These are phyloP conservation scores for Haplosporangium sp. DNA, from an alignment of 371 early-diverging fungal genomes.

Conservation along the genomic window DNA sequence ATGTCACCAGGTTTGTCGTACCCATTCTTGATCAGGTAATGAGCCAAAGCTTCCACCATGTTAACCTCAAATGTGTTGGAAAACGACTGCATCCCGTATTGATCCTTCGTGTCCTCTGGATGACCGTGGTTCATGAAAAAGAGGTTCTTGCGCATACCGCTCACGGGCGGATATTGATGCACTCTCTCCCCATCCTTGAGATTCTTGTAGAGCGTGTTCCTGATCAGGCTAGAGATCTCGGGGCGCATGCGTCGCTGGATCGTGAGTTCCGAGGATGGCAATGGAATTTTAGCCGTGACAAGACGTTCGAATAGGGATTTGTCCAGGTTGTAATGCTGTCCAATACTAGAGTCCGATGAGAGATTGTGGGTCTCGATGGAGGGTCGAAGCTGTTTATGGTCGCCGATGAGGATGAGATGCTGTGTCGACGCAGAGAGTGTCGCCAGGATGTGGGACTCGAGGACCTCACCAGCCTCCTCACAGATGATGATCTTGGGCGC, in stretches of 20 bases:
- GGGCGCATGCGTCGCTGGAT: conserved; percentile 83
- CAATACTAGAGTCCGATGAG: conserved; percentile 40
- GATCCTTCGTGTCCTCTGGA: conserved; percentile 54
- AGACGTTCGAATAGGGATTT: conserved; percentile 80
- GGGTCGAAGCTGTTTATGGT: conserved; percentile 77
- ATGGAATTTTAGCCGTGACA: conserved; percentile 46
- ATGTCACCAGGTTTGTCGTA: conserved; percentile 61
- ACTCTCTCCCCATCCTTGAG: conserved; percentile 52
- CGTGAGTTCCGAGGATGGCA: conserved; percentile 66
- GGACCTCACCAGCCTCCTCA: conserved; percentile 84
- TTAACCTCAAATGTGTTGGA: conserved; percentile 60
- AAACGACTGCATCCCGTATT: conserved; percentile 50
- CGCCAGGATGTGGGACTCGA: conserved; percentile 77
- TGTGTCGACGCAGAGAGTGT: conserved; percentile 65
- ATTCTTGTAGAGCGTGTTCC: conserved; percentile 47
- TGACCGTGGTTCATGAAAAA: conserved; percentile 59
- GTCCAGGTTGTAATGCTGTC: conserved; percentile 62
- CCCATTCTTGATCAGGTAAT: conserved; percentile 66
- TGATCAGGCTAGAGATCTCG: conserved; percentile 71
- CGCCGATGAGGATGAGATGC: conserved; percentile 80
- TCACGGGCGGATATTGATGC: conserved; percentile 53
- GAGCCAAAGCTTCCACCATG: conserved; percentile 58
- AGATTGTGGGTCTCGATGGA: conserved; percentile 55
- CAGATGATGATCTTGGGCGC: conserved; percentile 69
- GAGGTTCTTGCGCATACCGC: conserved; percentile 59